These are phyloP conservation scores for Aspergillus cristatus DNA, from an alignment of 495 filamentous ascomycete species.

Conservation along the genomic window DNA sequence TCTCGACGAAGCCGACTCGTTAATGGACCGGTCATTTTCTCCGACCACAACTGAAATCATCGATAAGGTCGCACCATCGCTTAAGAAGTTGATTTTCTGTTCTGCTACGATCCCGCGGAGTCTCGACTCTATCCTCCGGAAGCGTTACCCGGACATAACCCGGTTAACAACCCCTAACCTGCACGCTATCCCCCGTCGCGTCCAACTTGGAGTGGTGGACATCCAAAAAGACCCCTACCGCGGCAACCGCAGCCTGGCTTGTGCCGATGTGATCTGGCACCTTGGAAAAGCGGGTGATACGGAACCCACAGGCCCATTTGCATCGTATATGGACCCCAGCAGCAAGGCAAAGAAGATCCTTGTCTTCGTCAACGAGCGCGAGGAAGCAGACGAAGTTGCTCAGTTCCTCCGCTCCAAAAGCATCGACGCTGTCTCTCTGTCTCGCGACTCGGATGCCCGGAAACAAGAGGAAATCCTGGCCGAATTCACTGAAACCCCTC, in stretches of 20 bases:
- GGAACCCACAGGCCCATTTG: slow-evolving; percentile 23
- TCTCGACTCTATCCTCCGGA: slow-evolving; percentile 72
- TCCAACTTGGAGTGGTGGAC: slow-evolving; percentile 90
- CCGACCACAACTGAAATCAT: slow-evolving; percentile 74
- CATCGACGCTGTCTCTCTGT: slow-evolving; percentile 76
- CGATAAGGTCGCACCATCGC: slow-evolving; percentile 62
- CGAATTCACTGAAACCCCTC: slow-evolving; percentile 58
- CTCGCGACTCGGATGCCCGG: slow-evolving; percentile 66
- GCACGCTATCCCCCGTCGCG: slow-evolving; percentile 88
- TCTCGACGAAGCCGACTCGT: slow-evolving; percentile 89
- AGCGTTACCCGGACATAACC: slow-evolving; percentile 69
- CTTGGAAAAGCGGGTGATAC: slow-evolving; percentile 69
- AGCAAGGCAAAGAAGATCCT: slow-evolving; percentile 79
- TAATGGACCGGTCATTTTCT: slow-evolving; percentile 85
- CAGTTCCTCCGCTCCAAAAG: slow-evolving; percentile 73
- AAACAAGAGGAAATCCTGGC: slow-evolving; percentile 65
- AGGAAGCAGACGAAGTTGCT: slow-evolving; percentile 72
- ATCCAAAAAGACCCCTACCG: slow-evolving; percentile 80
- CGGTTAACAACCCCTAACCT: slow-evolving; percentile 90
- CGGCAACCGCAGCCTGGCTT: slow-evolving; percentile 83
- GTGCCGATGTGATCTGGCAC: slow-evolving; percentile 87
- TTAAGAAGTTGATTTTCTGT: slow-evolving; percentile 87
- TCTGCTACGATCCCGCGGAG: slow-evolving; percentile 91
- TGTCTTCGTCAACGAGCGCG: slow-evolving; percentile 96
- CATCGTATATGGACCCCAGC: slow-evolving; percentile 23